Base-by-base conservation (phyloP, 2,329 filamentous ascomycete species). In the Tolypocladium paradoxum region DNA sequence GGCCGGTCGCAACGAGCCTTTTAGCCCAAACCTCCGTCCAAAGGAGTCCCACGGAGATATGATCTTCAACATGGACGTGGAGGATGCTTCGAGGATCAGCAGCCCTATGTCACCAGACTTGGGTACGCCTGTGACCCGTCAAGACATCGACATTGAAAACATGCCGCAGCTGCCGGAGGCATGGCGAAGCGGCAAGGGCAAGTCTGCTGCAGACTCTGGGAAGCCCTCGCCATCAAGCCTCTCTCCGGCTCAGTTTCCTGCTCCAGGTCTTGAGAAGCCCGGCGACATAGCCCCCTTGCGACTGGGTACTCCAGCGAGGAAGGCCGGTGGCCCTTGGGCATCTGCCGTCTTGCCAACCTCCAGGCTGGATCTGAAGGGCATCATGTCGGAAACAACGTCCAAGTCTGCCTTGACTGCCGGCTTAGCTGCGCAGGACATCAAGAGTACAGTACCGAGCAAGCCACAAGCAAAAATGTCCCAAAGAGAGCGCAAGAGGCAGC, bases 11-110 rank as follows among this genome's bases (percentile, higher is more conserved):
- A 83, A 83, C 57, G 81, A 82, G 55, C 74, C 77, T 0, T 76
- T 79, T 50, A 88, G 83, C 53, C 89, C 90, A 1, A 75, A 72
- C 20, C 73, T 93, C 46, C 84, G 81, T 52, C 77, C 85, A 1
- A 90, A 83, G 61, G 77, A 77, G 22, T 91, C 87, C 0, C 73
- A 78, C 1, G 77, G 77, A 37, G 91, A 96, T 60, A 76, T 96
- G 52, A 95, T 96, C 68, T 96, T 96, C 64, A 83, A 89, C 58
- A 96, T 96, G 90, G 92, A 96, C 54, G 90, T 95, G 37, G 89
- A 90, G 45, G 77, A 76, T 11, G 58, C 62, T 0, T 61, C 66
- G 7, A 60, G 58, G 1, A 53, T 59, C 8, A 56, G 57, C 29
- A 72, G 67, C 49, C 65, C 69, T 3, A 49, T 52, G 14, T 65